A percentile compares a stretch with the other conserved stretches of the same genome.
These are phyloP conservation scores for Herpetomonas samuelpessoai DNA, from an alignment of 208 protist species.

Conservation along the genomic window DNA sequence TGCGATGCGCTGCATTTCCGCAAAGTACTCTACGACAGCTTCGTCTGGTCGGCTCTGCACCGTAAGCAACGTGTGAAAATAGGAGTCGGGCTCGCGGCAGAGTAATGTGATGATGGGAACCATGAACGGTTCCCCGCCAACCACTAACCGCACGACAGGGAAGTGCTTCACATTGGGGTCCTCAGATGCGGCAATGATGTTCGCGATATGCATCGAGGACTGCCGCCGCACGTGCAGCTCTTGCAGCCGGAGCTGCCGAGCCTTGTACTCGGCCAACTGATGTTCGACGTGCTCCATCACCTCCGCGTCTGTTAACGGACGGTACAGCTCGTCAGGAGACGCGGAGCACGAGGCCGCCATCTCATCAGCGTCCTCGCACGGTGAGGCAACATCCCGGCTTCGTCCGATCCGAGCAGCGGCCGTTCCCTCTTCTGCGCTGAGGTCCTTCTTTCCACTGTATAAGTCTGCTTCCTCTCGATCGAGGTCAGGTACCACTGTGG, in stretches of 20 bases:
- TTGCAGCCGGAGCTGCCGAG: constrained; percentile 13
- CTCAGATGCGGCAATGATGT: constrained; percentile 7
- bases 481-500: no score
- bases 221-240: constrained; percentile 15
- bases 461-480: no score
- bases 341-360: no score
- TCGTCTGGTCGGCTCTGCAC: not conserved
- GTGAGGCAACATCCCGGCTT: no score
- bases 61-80: constrained; percentile 22
- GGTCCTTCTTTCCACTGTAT: no score
- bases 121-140: constrained; percentile 78
- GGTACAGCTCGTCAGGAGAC: no score
- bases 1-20: no score
- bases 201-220: constrained; percentile 15
- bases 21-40: no score
- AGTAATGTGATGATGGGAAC: constrained; percentile 65
- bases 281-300: constrained; percentile 15
- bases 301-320: not conserved
- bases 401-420: no score
- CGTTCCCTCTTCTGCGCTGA: no score
- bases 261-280: constrained; percentile 18
- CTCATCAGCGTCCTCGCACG: constrained; percentile 9
- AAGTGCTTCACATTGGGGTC: constrained; percentile 10
- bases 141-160: constrained; percentile 60
- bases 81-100: constrained; percentile 21